Evolutionary conservation across 2,329 filamentous ascomycete genomes (phyloP).

Genomic region (Aspergillus fischeri): DNA sequence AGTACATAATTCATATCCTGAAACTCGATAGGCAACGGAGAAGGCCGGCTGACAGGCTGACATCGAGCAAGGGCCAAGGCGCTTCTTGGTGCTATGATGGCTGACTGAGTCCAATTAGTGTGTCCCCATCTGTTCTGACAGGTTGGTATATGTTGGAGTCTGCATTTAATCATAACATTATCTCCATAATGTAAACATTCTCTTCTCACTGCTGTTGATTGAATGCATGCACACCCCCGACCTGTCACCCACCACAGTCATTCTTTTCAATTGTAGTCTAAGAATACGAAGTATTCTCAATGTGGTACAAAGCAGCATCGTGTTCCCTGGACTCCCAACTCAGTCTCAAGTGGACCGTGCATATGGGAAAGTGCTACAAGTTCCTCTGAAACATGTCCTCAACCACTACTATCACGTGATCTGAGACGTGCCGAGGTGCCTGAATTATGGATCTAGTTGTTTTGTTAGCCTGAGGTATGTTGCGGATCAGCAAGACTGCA

Average conservation of each 20-base stretch:
- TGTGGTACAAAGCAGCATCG: not conserved
- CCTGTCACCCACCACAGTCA: not conserved
- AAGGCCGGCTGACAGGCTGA: constrained; percentile 6
- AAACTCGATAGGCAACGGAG: not conserved
- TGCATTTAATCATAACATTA: not conserved
- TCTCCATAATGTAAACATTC: not conserved
- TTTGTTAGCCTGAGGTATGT: not conserved
- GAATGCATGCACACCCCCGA: not conserved
- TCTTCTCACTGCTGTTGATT: not conserved
- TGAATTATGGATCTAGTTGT: not conserved
- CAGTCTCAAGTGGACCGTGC: not conserved
- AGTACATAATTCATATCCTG: not conserved
- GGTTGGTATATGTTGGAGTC: no score
- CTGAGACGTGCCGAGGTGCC: not conserved
- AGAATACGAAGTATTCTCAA: not conserved
- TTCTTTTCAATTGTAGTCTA: not conserved
- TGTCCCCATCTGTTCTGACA: not conserved
- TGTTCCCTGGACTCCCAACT: not conserved
- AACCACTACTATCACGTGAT: constrained; percentile 3
- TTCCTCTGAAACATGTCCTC: not conserved
- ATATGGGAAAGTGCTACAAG: not conserved
- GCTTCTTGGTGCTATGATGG: not conserved
- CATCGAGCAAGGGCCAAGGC: not conserved
- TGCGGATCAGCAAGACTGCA: not conserved
- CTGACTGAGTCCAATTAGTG: not conserved